Evolutionary conservation across 345 rosid genomes (phyloP), one percentile per base, ranked within the genome.

Genomic region (Arabidopsis suecica): DNA sequence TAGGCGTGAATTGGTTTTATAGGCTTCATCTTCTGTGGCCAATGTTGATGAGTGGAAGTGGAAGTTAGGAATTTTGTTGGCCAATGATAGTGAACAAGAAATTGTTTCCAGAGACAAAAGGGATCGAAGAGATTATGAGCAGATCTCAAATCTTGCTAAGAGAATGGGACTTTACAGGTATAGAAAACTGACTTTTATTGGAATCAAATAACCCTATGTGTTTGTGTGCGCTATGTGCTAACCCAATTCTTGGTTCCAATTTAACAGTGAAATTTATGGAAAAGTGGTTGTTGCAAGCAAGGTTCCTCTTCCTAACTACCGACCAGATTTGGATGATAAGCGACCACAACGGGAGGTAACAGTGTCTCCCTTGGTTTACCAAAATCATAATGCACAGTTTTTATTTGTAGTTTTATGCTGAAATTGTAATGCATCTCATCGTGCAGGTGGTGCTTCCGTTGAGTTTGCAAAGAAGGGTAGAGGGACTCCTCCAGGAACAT

Each of bases 31-130:
- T 44, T 84, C 99, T 2, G 97, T 92, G 70, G 96, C 88, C 75
- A 95, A 95, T 83, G 84, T 95, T 61, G 88, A 92, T 68, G 98
- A 90, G 71, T 95, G 99, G 99, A 95, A 92, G 77, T 95, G 99
- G 99, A 95, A 95, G 81, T 91, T 95, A 71, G 80, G 93, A 34
- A 79, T 92, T 83, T 71, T 95, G 40, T 60, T 87, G 71, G 93
- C 87, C 22, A 90, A 79, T 49, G 97, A 85, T 67, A 87, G 84
- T 69, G 96, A 95, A 63, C 88, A 84, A 76, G 99, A 95, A 81
- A 84, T 95, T 72, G 87, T 90, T 20, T 92, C 98, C 51, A 86
- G 89, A 76, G 97, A 95, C 83, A 89, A 88, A 82, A 84, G 92
- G 65, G 99, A 95, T 74, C 90, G 98, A 74, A 88, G 99, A 82